Percentiles rank a stretch among this genome's conserved stretches.
These are phyloP conservation scores for Gossypium schwendimanii DNA, from an alignment of 441 rosid genomes.

Conservation along the genomic window DNA sequence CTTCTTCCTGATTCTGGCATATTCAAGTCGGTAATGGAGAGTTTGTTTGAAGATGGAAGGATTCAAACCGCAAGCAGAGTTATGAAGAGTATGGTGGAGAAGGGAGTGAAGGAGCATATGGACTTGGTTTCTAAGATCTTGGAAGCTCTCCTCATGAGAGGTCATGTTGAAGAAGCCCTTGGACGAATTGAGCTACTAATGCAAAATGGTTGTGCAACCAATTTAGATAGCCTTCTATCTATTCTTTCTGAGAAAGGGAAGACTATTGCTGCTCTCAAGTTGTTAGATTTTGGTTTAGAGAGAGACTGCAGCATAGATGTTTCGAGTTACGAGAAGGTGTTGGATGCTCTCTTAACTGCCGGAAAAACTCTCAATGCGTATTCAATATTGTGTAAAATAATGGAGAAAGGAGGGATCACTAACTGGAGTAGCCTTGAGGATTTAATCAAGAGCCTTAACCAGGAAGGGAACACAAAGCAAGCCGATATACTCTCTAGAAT, in stretches of 20 bases:
- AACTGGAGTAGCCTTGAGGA: slow-evolving; percentile 68
- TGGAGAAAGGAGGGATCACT: slow-evolving; percentile 58
- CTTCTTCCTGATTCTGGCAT: slow-evolving; percentile 58
- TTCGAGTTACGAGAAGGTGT: slow-evolving; percentile 70
- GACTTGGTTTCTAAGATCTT: slow-evolving; percentile 69
- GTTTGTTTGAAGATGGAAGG: slow-evolving; percentile 76
- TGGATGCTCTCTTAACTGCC: slow-evolving; percentile 68
- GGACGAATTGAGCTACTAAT: slow-evolving; percentile 76
- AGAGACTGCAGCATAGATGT: slow-evolving; percentile 52
- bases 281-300: slow-evolving; percentile 68
- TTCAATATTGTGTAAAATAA: slow-evolving; percentile 70
- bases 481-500: slow-evolving; percentile 84
- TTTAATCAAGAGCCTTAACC: slow-evolving; percentile 68
- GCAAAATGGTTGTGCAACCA: slow-evolving; percentile 42
- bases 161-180: slow-evolving; percentile 91
- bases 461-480: slow-evolving; percentile 82
- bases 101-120: slow-evolving; percentile 66
- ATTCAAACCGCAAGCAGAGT: slow-evolving; percentile 93
- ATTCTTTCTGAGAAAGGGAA: slow-evolving; percentile 70
- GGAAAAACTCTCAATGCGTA: slow-evolving; percentile 93
- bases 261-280: slow-evolving; percentile 74
- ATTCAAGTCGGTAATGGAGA: slow-evolving; percentile 72
- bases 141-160: slow-evolving; percentile 81
- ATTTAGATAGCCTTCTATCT: slow-evolving; percentile 58
- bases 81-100: slow-evolving; percentile 81